Evolutionary conservation across 1,284 basidiomycete species (phyloP).

Genomic region (Trametes sp.): DNA sequence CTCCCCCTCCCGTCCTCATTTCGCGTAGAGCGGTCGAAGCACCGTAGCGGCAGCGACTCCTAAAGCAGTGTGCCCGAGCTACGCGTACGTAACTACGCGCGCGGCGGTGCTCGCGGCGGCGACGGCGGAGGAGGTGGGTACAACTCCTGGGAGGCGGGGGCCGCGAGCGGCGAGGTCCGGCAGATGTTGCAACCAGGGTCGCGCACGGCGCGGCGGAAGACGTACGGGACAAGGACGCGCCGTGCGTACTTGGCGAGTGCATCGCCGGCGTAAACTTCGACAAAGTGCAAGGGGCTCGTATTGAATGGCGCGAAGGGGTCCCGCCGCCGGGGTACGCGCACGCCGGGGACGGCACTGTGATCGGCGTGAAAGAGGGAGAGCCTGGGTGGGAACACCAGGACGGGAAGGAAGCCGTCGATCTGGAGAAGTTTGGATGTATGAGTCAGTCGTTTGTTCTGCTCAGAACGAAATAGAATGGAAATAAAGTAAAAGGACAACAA

Average conservation of each 20-base stretch:
- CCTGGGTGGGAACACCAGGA: neutral
- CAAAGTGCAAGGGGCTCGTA: neutral
- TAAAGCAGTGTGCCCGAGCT: neutral
- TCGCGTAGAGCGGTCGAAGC: neutral
- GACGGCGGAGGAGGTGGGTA: neutral
- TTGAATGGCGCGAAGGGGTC: neutral
- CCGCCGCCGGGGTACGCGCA: no score
- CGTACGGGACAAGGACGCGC: neutral
- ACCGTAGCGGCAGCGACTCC: neutral
- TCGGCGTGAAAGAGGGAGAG: neutral
- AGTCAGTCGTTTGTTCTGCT: no score
- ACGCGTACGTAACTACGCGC: neutral
- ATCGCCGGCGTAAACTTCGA: neutral
- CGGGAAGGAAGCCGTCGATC: neutral
- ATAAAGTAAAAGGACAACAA: no score
- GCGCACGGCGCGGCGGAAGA: neutral
- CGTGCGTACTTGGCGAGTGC: neutral
- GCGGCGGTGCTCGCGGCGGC: neutral
- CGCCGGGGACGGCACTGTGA: neutral
- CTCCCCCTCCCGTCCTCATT: neutral
- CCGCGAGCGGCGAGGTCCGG: no score
- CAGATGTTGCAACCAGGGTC: no score
- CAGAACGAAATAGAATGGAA: no score
- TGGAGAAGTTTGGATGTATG: neutral
- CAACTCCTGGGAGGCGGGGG: no score